Conservation (phyloP, 2,329 filamentous ascomycete genomes). For the Hymenoscyphus fraxineus region DNA sequence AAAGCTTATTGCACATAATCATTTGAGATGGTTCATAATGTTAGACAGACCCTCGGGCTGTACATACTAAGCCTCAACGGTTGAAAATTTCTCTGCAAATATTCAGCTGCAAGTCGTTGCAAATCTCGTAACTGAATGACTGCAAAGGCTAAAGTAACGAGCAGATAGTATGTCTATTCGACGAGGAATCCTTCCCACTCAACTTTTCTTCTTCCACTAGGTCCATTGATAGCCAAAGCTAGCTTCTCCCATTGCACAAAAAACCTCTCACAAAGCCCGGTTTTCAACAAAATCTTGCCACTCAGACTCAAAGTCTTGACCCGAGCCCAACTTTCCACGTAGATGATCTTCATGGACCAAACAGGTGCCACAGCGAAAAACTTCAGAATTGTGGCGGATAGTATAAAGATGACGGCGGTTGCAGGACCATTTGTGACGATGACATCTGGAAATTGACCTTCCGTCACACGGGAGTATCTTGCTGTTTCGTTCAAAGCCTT, state of each 20-base stretch:
- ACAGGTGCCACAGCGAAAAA: conserved; percentile 47
- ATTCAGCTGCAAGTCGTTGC: neutral
- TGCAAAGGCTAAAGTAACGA: neutral
- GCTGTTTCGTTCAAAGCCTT: conserved; percentile 44
- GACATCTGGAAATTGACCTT: conserved; percentile 59
- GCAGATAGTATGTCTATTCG: conserved; percentile 19
- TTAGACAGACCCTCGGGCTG: no score
- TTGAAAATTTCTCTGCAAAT: neutral
- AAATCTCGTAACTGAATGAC: no score
- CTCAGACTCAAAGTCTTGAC: conserved; percentile 80
- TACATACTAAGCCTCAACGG: no score
- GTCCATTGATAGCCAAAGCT: conserved; percentile 29
- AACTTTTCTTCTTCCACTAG: conserved; percentile 23
- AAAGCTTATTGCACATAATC: neutral
- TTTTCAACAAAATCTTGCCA: conserved; percentile 66
- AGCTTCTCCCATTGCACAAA: conserved; percentile 72
- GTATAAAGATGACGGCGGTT: conserved; percentile 73
- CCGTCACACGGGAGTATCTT: conserved; percentile 31
- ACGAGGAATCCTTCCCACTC: conserved; percentile 35
- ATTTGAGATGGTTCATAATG: no score
- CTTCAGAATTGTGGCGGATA: conserved; percentile 51
- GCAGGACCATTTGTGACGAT: conserved; percentile 87
- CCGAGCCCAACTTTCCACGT: conserved; percentile 89
- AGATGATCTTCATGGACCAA: conserved; percentile 69
- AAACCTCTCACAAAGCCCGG: conserved; percentile 68